Percentiles rank a stretch among this genome's conserved stretches.
phyloP scores from a whole-genome alignment of 306 rosid genomes.

The Trifolium subterraneum region DNA sequence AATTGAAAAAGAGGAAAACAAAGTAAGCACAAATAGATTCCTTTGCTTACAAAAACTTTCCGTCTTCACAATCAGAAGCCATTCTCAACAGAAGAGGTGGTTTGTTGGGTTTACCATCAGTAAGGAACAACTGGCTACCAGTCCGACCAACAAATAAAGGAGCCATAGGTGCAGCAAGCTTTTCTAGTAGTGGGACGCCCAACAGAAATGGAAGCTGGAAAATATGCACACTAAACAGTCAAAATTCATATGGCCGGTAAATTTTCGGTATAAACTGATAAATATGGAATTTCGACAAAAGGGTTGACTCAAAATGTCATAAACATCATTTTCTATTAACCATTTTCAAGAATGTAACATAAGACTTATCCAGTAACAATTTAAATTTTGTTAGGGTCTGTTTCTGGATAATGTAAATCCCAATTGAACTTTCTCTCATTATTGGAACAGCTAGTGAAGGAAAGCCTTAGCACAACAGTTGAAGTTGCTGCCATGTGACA shows the following conservation, averaged over 20 bases:
- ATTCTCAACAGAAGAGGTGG: constrained; percentile 93
- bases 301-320: constrained; percentile 2
- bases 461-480: constrained; percentile 10
- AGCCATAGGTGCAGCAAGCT: constrained; percentile 83
- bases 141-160: constrained; percentile 84
- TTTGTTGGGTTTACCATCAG: constrained; percentile 84
- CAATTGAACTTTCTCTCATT: not conserved
- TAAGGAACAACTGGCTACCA: constrained; percentile 93
- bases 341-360: constrained; percentile 13
- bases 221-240: constrained; percentile 35
- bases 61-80: constrained; percentile 88
- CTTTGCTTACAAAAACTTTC: constrained; percentile 77
- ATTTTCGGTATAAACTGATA: constrained; percentile 37
- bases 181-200: constrained; percentile 85
- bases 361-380: constrained; percentile 16
- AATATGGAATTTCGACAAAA: constrained; percentile 21
- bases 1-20: constrained; percentile 2
- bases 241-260: constrained; percentile 19
- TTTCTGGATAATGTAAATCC: constrained; percentile 21
- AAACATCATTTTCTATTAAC: constrained; percentile 21
- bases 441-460: not conserved
- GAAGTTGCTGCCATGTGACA: constrained; percentile 2
- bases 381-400: constrained; percentile 14
- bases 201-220: constrained; percentile 88
- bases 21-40: constrained; percentile 23